A percentile compares a stretch with the other conserved stretches of the same genome.
phyloP scores from a whole-genome alignment of 2,329 filamentous ascomycete genomes.

The Cladobotryum mycophilum region DNA sequence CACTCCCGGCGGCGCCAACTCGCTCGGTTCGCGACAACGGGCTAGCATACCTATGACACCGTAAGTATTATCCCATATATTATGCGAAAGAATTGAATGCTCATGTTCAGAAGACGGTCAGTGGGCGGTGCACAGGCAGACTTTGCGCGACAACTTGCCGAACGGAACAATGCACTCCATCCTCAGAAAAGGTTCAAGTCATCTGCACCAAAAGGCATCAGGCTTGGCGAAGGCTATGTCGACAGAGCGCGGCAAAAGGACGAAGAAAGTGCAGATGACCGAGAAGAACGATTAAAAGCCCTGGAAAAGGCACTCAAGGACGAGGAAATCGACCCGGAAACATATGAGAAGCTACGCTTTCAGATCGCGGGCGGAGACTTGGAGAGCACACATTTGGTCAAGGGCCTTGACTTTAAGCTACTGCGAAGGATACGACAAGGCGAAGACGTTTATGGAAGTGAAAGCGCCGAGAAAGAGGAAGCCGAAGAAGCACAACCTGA shows the following conservation, averaged over 20 bases:
- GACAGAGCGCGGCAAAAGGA: constrained; percentile 69
- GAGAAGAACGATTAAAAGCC: constrained; percentile 63
- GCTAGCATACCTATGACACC: constrained; percentile 92
- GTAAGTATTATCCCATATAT: constrained; percentile 41
- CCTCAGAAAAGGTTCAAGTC: constrained; percentile 70
- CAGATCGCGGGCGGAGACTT: constrained; percentile 81
- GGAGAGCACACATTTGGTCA: constrained; percentile 77
- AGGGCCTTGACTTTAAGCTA: constrained; percentile 82
- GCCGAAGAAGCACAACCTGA: constrained; percentile 19
- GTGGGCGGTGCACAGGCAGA: constrained; percentile 52
- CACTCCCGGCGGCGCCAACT: constrained; percentile 30
- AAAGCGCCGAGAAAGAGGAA: constrained; percentile 22
- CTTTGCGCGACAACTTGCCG: constrained; percentile 79
- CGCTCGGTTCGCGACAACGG: constrained; percentile 70
- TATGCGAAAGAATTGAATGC: neutral
- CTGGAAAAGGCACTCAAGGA: constrained; percentile 77
- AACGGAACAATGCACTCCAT: constrained; percentile 53
- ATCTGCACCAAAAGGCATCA: constrained; percentile 75
- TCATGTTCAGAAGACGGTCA: constrained; percentile 50
- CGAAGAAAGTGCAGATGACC: constrained; percentile 45
- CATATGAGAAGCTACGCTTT: constrained; percentile 67
- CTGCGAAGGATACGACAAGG: constrained; percentile 62
- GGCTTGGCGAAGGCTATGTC: constrained; percentile 71
- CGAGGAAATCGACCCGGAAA: constrained; percentile 73
- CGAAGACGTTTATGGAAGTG: constrained; percentile 55